Evolutionary conservation across 306 rosid genomes (phyloP).

Genomic region (Heteromeles arbutifolia): DNA sequence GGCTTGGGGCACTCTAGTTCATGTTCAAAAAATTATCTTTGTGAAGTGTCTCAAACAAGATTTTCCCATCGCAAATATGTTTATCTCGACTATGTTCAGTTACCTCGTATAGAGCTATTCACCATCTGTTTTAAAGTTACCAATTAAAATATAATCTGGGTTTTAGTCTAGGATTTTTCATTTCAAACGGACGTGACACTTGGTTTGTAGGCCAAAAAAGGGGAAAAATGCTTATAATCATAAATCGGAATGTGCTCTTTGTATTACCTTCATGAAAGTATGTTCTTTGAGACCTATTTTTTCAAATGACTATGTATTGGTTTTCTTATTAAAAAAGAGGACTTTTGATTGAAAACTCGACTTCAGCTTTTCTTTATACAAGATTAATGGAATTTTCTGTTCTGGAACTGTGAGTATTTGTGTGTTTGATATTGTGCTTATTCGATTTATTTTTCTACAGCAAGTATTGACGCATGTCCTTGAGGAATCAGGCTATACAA

Average conservation of each 20-base stretch:
- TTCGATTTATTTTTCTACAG: conserved; percentile 22
- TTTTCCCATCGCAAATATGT: neutral
- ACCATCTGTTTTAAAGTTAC: neutral
- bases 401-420: neutral
- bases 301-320: neutral
- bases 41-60: neutral
- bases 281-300: neutral
- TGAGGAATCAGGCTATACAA: conserved; percentile 74
- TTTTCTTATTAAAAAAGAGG: neutral
- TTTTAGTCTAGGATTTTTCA: neutral
- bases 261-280: neutral
- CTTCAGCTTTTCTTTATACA: neutral
- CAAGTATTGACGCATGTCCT: conserved; percentile 62
- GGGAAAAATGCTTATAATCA: neutral
- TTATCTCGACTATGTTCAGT: neutral
- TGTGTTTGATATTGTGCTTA: neutral
- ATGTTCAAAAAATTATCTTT: neutral
- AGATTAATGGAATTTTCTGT: neutral
- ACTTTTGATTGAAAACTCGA: neutral
- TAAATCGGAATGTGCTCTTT: neutral
- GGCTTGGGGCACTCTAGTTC: neutral
- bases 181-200: neutral
- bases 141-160: neutral
- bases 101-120: neutral
- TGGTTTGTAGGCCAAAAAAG: neutral